Percentiles rank a stretch among this genome's conserved stretches.
Conservation (phyloP, 371 early-diverging fungal species). For the Umbelopsis sp. region DNA sequence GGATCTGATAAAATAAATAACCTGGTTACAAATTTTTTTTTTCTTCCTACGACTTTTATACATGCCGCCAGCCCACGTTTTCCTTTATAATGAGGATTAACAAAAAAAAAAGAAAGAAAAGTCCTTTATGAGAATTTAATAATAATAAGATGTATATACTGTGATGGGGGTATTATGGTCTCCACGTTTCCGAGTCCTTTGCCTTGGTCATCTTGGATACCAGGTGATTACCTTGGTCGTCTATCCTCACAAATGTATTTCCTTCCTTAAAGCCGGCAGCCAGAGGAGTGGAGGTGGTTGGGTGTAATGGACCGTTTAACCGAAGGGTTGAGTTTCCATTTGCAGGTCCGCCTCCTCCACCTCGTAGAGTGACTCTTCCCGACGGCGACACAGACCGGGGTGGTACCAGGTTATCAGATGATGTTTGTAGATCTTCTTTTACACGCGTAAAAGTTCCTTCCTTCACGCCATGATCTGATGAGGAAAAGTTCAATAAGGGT, state of each 20-base stretch:
- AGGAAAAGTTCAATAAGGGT: neutral
- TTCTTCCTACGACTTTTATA: no score
- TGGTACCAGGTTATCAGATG: slow-evolving; percentile 6
- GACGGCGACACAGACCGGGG: slow-evolving; percentile 43
- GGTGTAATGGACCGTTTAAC: slow-evolving; percentile 20
- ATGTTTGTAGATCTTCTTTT: slow-evolving; percentile 6
- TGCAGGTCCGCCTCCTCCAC: slow-evolving; percentile 30
- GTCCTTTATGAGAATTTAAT: slow-evolving; percentile 16
- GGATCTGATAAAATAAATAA: slow-evolving; percentile 16
- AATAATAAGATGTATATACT: slow-evolving; percentile 19
- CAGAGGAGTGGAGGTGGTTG: slow-evolving; percentile 27
- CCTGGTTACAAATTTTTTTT: slow-evolving; percentile 22
- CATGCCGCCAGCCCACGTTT: neutral
- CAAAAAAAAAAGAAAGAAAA: neutral
- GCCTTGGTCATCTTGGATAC: slow-evolving; percentile 51
- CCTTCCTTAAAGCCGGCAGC: slow-evolving; percentile 48
- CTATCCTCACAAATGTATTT: slow-evolving; percentile 43
- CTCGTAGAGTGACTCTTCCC: slow-evolving; percentile 41
- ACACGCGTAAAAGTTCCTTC: slow-evolving; percentile 26
- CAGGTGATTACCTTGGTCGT: slow-evolving; percentile 48
- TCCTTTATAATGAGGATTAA: neutral
- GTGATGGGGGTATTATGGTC: slow-evolving; percentile 10
- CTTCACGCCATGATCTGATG: slow-evolving; percentile 31
- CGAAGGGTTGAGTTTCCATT: neutral
- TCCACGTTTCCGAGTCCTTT: slow-evolving; percentile 34